Conservation (phyloP, 495 filamentous ascomycete species). For the Aspergillus indologenus region DNA sequence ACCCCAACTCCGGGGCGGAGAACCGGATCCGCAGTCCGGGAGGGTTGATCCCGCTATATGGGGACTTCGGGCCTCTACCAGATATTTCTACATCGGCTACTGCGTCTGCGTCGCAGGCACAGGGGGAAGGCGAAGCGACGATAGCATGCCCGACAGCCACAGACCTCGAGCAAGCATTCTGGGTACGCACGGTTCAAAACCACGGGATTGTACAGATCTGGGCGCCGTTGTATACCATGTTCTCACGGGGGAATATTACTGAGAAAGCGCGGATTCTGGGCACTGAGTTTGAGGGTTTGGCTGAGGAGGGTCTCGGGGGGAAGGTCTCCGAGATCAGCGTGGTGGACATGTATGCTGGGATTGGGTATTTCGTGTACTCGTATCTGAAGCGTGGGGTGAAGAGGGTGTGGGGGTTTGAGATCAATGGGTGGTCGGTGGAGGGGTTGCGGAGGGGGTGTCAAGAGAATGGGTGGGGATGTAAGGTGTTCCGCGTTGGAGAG, state of each 20-base stretch:
- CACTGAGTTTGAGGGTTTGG: conserved; percentile 29
- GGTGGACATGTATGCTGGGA: conserved; percentile 85
- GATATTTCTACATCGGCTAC: not conserved
- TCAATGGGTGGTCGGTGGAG: conserved; percentile 87
- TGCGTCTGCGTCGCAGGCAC: not conserved
- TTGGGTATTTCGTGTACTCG: conserved; percentile 87
- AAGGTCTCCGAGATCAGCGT: conserved; percentile 45
- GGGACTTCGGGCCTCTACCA: conserved; percentile 55
- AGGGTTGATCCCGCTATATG: conserved; percentile 59
- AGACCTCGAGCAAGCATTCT: conserved; percentile 66
- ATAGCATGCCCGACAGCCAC: conserved; percentile 17
- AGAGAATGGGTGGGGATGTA: conserved; percentile 62
- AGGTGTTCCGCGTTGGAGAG: conserved; percentile 42
- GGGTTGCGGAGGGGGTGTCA: conserved; percentile 67
- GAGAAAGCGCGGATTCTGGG: conserved; percentile 76
- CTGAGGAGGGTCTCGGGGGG: conserved; percentile 26
- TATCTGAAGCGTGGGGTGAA: conserved; percentile 68
- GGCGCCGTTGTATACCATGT: conserved; percentile 90
- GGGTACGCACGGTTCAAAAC: conserved; percentile 67
- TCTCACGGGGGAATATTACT: conserved; percentile 80
- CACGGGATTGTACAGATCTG: conserved; percentile 81
- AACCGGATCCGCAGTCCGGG: conserved; percentile 69
- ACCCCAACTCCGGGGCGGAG: conserved; percentile 30
- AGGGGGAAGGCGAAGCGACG: not conserved
- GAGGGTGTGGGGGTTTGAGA: conserved; percentile 79